Base-by-base conservation (phyloP, 2,329 filamentous ascomycete genomes). In the Raffaelea ambrosiae region DNA sequence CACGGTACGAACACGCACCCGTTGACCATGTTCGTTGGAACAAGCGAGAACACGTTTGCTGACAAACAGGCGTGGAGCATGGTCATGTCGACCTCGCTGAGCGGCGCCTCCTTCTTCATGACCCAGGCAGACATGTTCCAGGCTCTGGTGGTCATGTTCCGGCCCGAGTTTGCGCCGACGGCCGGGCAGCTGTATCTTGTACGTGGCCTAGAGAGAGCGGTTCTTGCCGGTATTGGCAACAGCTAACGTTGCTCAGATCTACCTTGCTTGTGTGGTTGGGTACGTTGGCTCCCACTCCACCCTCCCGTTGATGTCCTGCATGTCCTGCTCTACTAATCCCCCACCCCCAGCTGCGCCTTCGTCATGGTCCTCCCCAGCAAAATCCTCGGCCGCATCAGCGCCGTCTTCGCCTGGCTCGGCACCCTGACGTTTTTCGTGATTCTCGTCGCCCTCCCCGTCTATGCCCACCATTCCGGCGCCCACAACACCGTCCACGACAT, bases 51-150 rank as follows among this genome's bases (percentile, higher is more conserved):
- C 4, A 20, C 21, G 29, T 31, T n/a, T n/a, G n/a, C n/a, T n/a
- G n/a, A n/a, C n/a, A n/a, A n/a, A n/a, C n/a, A n/a, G n/a, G 47
- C 47, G 11, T 48, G 47, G 47, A 45, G 47, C 18, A 48, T 48
- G 47, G 38, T 48, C 36, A 45, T 48, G 43, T 48, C 47, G 4
- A 45, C 47, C 5, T 18, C 36, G 2, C 47, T 48, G 20, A 45
- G 47, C 14, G 47, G 47, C 4, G 47, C 47, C 1, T 48, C 47
- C 3, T 48, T 48, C 11, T 48, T 42, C 31, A 48, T 48, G 47
- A 48, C 47, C 1, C 47, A 48, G 31, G 47, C 47, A 5, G 38
- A 48, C 26, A 48, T 48, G 47, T 38, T 48, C 21, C 47, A 48
- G 9, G 47, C 47, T 2, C 43, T 48, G 3, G 47, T 48, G 2